Evolutionary conservation across 495 filamentous ascomycete species (phyloP), one percentile per base, ranked within the genome.

Genomic region (Xylaria bambusicola): DNA sequence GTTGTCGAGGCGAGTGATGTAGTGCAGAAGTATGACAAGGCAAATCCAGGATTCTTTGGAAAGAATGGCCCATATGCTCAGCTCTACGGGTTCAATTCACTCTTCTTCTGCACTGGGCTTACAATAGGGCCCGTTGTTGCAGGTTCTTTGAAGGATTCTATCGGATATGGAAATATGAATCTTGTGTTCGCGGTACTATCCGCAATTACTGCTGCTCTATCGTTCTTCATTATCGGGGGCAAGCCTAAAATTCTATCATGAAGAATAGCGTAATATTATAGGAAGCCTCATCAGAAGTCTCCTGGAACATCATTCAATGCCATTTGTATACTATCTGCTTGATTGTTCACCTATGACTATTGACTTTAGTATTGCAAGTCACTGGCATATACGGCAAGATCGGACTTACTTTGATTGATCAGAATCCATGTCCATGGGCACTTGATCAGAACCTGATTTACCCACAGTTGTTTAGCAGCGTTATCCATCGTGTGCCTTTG

Each of bases 91-190:
- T 64, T 83, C 48, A 81, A 82, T 54, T 77, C 74, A 12, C 76
- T 81, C 69, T 68, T 82, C 6, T 84, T 83, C 65, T 77, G 75
- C 57, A 56, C 64, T 1, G 82, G 82, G 17, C 64, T 85, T 35
- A 80, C 81, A 0, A 41, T 82, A 3, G 82, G 82, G 0, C 82
- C 82, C 15, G 31, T 84, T 20, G 46, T 80, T 3, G 73, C 73
- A 2, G 82, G 81, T 0, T 54, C 48, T 6, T 58, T 85, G 56
- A 83, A 74, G 51, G 77, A 82, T 31, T 57, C 44, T 7, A 70
- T 84, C 36, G 82, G 82, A 1, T 85, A 83, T 62, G 81, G 82
- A 17, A 79, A 84, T 62, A 85, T 85, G 82, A 84, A 82, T 64
- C 65, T 76, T 6, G 75, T 82, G 8, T 60, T 84, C 35, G 82